Base-by-base conservation (phyloP, 192 early-diverging fungal genomes). In the Coemansia reversa region DNA sequence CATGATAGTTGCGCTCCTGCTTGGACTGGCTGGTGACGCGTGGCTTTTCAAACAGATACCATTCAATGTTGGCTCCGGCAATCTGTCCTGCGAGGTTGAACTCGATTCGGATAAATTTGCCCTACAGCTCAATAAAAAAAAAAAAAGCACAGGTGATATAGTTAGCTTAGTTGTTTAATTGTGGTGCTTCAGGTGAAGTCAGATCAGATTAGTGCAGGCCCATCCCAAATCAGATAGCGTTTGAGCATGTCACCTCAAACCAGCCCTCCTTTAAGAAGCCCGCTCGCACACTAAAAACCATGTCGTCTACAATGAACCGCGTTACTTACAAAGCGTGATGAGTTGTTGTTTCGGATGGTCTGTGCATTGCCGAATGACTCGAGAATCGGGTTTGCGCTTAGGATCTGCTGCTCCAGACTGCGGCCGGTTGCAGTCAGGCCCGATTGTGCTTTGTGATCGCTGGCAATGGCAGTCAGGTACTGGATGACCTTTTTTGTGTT, bases 401-500 rank as follows among this genome's bases (percentile, higher is more conserved):
- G 82, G 23, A 99, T 95, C 82, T 95, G 92, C 54, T 89, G 86
- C 73, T 98, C 96, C 11, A 98, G 86, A 51, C 75, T 76, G 48
- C 87, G 85, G 60, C 81, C 70, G 61, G 76, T 67, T 33, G 65
- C 57, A 3, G 29, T 61, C 56, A 53, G 48, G 2, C 51, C 64
- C 16, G 74, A 9, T 39, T 65, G 62, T 20, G 67, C 16, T 55
- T 76, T 72, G 75, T 70, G 65, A 60, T 91, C 90, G 18, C 86
- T 76, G 11, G 95, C 93, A 54, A 96, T 90, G 2, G 94, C 85
- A 0, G 96, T 93, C 49, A 99, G 84, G 79, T 98, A 98, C 83
- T 98, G 96, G 63, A 99, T 97, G 33, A 97, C 94, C 59, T 94
- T 97, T 65, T 99, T 99, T 16, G 96, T 99, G 82, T 98, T 98